Evolutionary conservation across 257 asterid genomes (phyloP).

Genomic region (Salvia rosmarinus): DNA sequence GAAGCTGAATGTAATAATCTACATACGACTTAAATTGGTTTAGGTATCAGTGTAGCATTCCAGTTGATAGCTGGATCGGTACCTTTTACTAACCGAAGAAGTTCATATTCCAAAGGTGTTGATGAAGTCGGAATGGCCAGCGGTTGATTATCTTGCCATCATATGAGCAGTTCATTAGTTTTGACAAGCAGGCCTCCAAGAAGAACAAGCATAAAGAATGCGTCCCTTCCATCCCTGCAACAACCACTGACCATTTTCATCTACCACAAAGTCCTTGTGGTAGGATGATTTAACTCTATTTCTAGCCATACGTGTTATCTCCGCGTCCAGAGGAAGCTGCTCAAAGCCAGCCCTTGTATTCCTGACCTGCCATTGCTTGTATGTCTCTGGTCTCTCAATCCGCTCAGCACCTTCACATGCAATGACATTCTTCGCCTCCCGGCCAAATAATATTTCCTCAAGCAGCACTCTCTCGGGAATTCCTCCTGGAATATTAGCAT

Average conservation of each 20-base stretch:
- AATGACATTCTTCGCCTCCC: slow-evolving; percentile 55
- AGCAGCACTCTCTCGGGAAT: slow-evolving; percentile 51
- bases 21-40: not conserved
- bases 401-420: slow-evolving; percentile 58
- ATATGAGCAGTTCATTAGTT: not conserved
- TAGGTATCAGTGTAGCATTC: not conserved
- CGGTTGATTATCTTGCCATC: slow-evolving; percentile 6
- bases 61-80: not conserved
- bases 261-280: slow-evolving; percentile 54
- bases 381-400: slow-evolving; percentile 57
- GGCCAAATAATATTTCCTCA: slow-evolving; percentile 48
- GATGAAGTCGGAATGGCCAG: slow-evolving; percentile 6
- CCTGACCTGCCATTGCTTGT: slow-evolving; percentile 64
- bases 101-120: not conserved
- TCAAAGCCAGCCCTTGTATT: slow-evolving; percentile 52
- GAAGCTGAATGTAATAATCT: not conserved
- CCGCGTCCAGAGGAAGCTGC: slow-evolving; percentile 51
- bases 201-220: slow-evolving; percentile 41
- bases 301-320: slow-evolving; percentile 35
- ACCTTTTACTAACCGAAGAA: slow-evolving; percentile 12
- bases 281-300: slow-evolving; percentile 38
- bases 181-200: slow-evolving; percentile 46
- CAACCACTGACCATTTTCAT: slow-evolving; percentile 54
- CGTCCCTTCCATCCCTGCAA: slow-evolving; percentile 65
- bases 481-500: slow-evolving; percentile 52